A percentile compares a stretch with the other conserved stretches of the same genome.
phyloP scores from a whole-genome alignment of 2,329 filamentous ascomycete genomes.

The Sporothrix mexicana region DNA sequence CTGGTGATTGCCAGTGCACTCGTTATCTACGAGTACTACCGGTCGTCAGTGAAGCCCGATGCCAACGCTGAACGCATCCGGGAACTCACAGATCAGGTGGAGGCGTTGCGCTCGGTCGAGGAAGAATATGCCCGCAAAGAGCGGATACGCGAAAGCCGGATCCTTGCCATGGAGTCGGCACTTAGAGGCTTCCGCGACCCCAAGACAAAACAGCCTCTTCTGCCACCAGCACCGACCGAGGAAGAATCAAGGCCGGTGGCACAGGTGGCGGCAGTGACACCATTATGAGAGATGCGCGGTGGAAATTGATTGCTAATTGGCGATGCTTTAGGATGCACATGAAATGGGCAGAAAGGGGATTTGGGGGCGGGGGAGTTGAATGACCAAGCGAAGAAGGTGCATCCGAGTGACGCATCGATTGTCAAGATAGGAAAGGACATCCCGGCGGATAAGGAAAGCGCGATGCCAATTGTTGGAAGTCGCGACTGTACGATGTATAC shows the following conservation, averaged over 20 bases:
- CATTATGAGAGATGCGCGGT: not conserved
- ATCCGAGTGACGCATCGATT: not conserved
- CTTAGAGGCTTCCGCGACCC: conserved; percentile 59
- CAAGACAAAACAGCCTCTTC: conserved; percentile 61
- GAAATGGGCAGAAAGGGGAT: not conserved
- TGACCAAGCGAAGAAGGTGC: not conserved
- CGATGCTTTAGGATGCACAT: not conserved
- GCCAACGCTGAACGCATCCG: conserved; percentile 59
- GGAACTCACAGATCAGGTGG: conserved; percentile 55
- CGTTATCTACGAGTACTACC: conserved; percentile 67
- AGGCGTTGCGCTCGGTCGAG: conserved; percentile 57
- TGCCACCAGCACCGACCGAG: conserved; percentile 45
- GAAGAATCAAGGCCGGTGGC: conserved; percentile 34
- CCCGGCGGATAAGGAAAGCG: no score
- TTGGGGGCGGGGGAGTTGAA: not conserved
- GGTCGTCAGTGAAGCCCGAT: conserved; percentile 65
- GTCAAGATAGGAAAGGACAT: not conserved
- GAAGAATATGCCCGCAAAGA: conserved; percentile 58
- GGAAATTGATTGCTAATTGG: not conserved
- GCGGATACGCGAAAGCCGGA: conserved; percentile 52
- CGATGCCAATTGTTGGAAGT: not conserved
- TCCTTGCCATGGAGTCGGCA: conserved; percentile 61
- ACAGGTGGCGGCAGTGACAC: conserved; percentile 31
- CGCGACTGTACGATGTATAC: not conserved
- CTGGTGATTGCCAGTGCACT: conserved; percentile 62